Conservation (phyloP, 768 basidiomycete genomes). For the Stropharia rugosoannulata region DNA sequence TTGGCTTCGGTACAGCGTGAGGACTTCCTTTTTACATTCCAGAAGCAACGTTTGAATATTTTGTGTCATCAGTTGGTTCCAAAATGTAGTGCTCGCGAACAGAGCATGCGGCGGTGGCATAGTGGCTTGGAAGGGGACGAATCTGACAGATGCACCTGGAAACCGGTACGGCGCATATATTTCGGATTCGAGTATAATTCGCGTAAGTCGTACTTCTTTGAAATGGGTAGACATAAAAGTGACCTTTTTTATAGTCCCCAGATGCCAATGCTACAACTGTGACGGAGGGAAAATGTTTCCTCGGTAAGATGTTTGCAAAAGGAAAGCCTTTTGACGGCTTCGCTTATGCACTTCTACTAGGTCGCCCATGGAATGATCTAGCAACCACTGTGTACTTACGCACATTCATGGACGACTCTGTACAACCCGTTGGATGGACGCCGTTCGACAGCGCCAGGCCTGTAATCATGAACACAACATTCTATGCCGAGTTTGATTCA, state of each 20-base stretch:
- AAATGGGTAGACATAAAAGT: neutral
- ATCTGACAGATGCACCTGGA: slow-evolving; percentile 46
- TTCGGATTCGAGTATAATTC: slow-evolving; percentile 51
- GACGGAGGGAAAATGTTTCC: slow-evolving; percentile 44
- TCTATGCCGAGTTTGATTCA: slow-evolving; percentile 59
- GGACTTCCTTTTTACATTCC: slow-evolving; percentile 10
- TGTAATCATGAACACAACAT: slow-evolving; percentile 50
- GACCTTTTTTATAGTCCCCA: slow-evolving; percentile 45
- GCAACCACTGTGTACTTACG: slow-evolving; percentile 52
- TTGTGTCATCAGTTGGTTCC: slow-evolving; percentile 48
- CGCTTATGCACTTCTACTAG: slow-evolving; percentile 9
- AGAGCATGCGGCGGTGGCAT: slow-evolving; percentile 67
- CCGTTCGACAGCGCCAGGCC: slow-evolving; percentile 45
- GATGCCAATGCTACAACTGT: slow-evolving; percentile 52
- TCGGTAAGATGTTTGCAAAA: slow-evolving; percentile 33
- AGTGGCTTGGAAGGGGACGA: slow-evolving; percentile 63
- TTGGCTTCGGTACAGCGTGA: slow-evolving; percentile 62
- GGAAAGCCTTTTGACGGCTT: neutral
- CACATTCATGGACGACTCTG: slow-evolving; percentile 59
- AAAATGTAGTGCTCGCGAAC: slow-evolving; percentile 56
- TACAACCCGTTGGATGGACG: slow-evolving; percentile 49
- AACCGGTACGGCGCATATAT: slow-evolving; percentile 60
- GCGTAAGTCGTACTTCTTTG: slow-evolving; percentile 30
- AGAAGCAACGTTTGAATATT: neutral
- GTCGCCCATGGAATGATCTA: slow-evolving; percentile 63